Base-by-base conservation (phyloP, 495 filamentous ascomycete genomes). In the Geoglossum glabrum region DNA sequence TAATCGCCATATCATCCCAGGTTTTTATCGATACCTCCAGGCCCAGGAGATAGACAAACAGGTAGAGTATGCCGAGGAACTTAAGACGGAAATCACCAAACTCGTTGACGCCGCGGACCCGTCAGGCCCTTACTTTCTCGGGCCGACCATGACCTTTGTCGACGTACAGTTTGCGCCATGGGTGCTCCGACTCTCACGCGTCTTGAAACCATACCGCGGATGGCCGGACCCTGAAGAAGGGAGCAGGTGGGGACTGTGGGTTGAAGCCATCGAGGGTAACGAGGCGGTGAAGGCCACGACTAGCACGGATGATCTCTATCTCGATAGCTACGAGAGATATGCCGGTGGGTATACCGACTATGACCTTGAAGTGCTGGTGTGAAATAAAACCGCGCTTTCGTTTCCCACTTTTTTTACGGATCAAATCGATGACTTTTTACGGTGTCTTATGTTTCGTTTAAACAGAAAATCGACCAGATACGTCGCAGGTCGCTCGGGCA, bases 121-220 rank as follows among this genome's bases (percentile, higher is more conserved):
- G 1, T 61, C 74, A 57, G 90, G 90, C 0, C 90, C 90, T 0
- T 92, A 85, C 67, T 94, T 95, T 68, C 74, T 92, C 28, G 87
- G 87, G 9, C 70, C 72, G 15, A 68, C 78, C 15, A 69, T 92
- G 27, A 82, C 80, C 33, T 85, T 86, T 60, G 88, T 95, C 3
- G 90, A 97, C 63, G 75, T 95, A 25, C 85, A 92, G 62, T 78
- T 90, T 51, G 90, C 89, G 8, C 90, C 90, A 8, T 97, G 90
- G 79, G 77, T 92, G 52, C 64, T 95, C 33, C 81, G 90, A 0
- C 69, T 95, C 56, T 73, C 75, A 13, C 74, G 81, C 19, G 85
- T 95, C 27, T 72, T 94, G 56, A 80, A 81, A 55, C 83, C 81
- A n/a, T 90, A 90, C 64, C 78, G 85, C 25, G 82, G 79, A 31